Evolutionary conservation across 2,329 filamentous ascomycete species (phyloP), one percentile per base, ranked within the genome.

Genomic region (Ascochyta fabae): DNA sequence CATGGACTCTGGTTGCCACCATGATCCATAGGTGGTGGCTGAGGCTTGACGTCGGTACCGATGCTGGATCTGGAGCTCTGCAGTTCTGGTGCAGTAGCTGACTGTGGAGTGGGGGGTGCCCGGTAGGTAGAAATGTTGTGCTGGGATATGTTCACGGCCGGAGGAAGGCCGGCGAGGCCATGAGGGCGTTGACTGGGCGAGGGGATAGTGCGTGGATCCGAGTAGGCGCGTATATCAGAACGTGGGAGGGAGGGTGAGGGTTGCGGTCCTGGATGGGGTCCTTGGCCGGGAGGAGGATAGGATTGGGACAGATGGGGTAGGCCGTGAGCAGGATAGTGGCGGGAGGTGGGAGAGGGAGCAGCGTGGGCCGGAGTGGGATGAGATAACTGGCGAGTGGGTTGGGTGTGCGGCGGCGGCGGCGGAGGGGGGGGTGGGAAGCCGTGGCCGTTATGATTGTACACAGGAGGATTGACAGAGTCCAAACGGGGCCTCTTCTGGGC

Each of bases 401-500:
- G 70, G 60, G 61, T 42, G 53, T 71, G 66, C 63, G 66, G 70
- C 55, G 60, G 70, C 55, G 60, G 68, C 41, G 60, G 68, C 41
- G 43, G 53, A 46, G 69, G 70, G 61, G 71, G 71, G 58, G 64
- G 71, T 51, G 67, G 67, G 54, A 68, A 67, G 46, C 59, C 60
- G 66, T 71, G 69, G 56, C 61, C 68, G 70, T 72, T 73, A 45
- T 56, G 47, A 50, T 57, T 57, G 68, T 72, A 72, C 56, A 61
- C 63, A 53, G 69, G 69, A 51, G 53, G 53, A 64, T 68, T 71
- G 66, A 66, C 67, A 46, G 72, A 72, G 61, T 73, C 72, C 71
- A 75, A 69, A 72, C 73, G 73, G 57, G 67, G 66, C 64, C 71
- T 71, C 64, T 76, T 76, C 50, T 72, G 67, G 66, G 64, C 64